phyloP scores from a whole-genome alignment of 2,329 filamentous ascomycete species.

The Neopestalotiopsis rosae region DNA sequence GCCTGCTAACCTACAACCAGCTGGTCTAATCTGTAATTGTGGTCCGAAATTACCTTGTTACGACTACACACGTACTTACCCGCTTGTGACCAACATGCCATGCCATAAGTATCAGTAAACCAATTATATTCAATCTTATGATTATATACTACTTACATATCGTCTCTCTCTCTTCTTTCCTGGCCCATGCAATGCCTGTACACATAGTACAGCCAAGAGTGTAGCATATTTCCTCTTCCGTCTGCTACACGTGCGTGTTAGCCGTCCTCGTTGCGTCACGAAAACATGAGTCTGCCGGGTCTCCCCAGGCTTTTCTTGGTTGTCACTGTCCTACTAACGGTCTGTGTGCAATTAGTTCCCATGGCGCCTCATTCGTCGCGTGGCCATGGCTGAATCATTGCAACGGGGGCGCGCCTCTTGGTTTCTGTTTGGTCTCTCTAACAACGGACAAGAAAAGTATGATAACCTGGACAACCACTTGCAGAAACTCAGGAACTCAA shows the following conservation, averaged over 20 bases:
- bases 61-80: too few relatives aligned
- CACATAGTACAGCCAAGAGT: not conserved
- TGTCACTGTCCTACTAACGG: conserved; percentile 7
- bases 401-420: not conserved
- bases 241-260: not conserved
- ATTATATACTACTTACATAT: not conserved
- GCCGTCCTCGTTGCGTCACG: conserved; percentile 1
- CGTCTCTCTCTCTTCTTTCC: not conserved
- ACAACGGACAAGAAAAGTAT: not conserved
- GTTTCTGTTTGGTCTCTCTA: not conserved
- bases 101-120: too few relatives aligned
- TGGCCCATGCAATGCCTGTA: not conserved
- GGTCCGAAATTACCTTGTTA: not conserved
- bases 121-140: too few relatives aligned
- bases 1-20: not conserved
- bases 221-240: not conserved
- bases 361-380: conserved; percentile 3
- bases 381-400: not conserved
- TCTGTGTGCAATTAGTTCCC: conserved; percentile 2
- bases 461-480: not conserved
- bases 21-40: not conserved
- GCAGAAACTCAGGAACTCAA: not conserved
- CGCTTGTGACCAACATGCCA: too few relatives aligned
- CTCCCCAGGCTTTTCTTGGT: not conserved
- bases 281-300: conserved; percentile 1